Percentiles rank a stretch among this genome's conserved stretches.
phyloP scores from a whole-genome alignment of 2,329 filamentous ascomycete genomes.

The Grosmannia clavigera region DNA sequence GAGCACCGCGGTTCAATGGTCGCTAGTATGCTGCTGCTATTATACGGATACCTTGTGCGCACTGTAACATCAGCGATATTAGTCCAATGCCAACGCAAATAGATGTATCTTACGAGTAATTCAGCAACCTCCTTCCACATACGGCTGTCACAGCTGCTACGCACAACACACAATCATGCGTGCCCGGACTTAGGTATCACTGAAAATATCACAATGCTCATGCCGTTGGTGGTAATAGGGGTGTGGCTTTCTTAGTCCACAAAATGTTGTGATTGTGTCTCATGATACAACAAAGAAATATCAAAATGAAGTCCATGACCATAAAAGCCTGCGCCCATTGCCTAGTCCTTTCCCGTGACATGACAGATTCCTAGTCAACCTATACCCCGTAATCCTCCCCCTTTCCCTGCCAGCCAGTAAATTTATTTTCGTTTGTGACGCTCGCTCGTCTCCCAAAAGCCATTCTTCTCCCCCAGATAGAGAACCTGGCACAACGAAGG shows the following conservation, averaged over 20 bases:
- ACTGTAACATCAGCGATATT: too few species aligned
- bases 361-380: neutral
- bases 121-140: too few species aligned
- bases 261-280: conserved; percentile 1
- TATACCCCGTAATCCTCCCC: neutral
- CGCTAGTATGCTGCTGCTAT: too few species aligned
- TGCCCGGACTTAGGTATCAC: neutral
- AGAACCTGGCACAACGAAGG: neutral
- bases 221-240: neutral
- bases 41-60: too few species aligned
- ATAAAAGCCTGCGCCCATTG: neutral
- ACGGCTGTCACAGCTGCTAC: too few species aligned
- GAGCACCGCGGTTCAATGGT: too few species aligned
- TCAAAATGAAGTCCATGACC: neutral
- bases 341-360: conserved; percentile 1
- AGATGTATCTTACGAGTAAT: too few species aligned
- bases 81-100: too few species aligned
- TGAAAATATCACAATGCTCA: neutral
- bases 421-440: neutral
- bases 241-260: neutral
- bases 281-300: neutral
- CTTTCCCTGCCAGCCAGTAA: neutral
- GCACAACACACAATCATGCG: too few species aligned
- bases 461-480: neutral
- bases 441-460: neutral